phyloP scores from a whole-genome alignment of 2,329 filamentous ascomycete species.

The Neonectria punicea region DNA sequence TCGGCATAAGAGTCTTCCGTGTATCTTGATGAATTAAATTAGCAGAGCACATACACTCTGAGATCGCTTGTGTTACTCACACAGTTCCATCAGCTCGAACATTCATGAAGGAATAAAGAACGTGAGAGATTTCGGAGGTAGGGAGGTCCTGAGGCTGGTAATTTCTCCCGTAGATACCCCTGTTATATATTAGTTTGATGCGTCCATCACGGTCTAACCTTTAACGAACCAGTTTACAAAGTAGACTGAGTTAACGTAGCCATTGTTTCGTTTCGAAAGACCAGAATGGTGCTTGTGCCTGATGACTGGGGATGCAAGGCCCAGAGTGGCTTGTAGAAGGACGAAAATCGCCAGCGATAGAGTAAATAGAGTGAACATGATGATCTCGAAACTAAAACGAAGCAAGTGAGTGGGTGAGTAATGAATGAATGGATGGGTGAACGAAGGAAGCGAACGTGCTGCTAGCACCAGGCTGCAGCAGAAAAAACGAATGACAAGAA shows the following conservation, averaged over 20 bases:
- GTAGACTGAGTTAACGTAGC: slow-evolving; percentile 53
- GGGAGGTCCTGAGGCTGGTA: slow-evolving; percentile 79
- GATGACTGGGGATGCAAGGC: slow-evolving; percentile 35
- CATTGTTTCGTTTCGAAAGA: slow-evolving; percentile 35
- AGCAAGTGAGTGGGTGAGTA: slow-evolving; percentile 1
- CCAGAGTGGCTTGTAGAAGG: slow-evolving; percentile 38
- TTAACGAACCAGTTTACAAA: slow-evolving; percentile 52
- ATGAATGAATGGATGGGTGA: slow-evolving; percentile 8
- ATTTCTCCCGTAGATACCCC: slow-evolving; percentile 80
- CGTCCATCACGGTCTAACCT: slow-evolving; percentile 51
- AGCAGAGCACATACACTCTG: not conserved
- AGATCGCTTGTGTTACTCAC: slow-evolving; percentile 50
- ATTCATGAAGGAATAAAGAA: slow-evolving; percentile 87
- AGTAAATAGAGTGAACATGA: slow-evolving; percentile 42
- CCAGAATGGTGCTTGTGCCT: slow-evolving; percentile 6
- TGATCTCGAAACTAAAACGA: slow-evolving; percentile 2
- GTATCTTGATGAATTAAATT: slow-evolving; percentile 51
- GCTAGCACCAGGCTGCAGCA: slow-evolving; percentile 32
- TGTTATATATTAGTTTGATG: slow-evolving; percentile 34
- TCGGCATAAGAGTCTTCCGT: slow-evolving; percentile 78
- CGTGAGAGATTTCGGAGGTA: slow-evolving; percentile 74
- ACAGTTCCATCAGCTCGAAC: slow-evolving; percentile 77
- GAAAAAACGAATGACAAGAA: slow-evolving; percentile 25
- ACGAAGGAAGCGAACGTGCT: slow-evolving; percentile 5
- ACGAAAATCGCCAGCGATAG: slow-evolving; percentile 42